Evolutionary conservation across 176 grass and related monocot species (phyloP), one percentile per base, ranked within the genome.

Genomic region (Eremochloa ophiuroides): DNA sequence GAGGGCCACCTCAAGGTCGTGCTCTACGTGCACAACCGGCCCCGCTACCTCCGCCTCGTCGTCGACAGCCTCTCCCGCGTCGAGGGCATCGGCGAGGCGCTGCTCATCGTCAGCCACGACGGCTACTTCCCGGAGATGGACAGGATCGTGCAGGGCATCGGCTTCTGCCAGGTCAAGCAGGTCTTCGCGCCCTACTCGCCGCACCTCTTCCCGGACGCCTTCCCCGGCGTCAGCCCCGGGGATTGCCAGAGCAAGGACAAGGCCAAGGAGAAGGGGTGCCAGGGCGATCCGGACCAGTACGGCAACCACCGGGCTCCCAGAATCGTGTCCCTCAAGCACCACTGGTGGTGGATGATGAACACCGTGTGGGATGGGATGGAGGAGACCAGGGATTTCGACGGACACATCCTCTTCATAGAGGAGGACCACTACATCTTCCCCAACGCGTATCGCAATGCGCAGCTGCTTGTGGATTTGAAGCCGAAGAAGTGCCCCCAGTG

Each of bases 111-210:
- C 59, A 95, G 96, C 84, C 96, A 98, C 66, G 96, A 98, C 37
- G 96, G 96, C 1, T 93, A 86, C 75, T 98, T 95, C 58, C 43
- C 82, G 12, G 93, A 98, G 86, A 98, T 98, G 96, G 93, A 98
- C 85, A 81, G 27, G 60, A 95, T 98, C 74, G 80, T 95, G 18
- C 91, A 88, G 27, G 51, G 78, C 25, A 98, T 98, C 39, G 59
- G 14, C 40, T 98, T 93, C 70, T 98, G 96, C 88, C 96, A 93
- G 93, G 96, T 95, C 20, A 98, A 98, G 86, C 96, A 98, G 79
- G 84, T 98, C 71, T 98, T 91, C 62, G 88, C 96, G 17, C 90
- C 88, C 30, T 98, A 93, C 84, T 95, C 96, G 47, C 96, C 96
- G 17, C 96, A 98, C 66, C 81, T 98, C 1, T 98, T 93, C 82